Conservation (phyloP, 2,329 filamentous ascomycete species). For the Pestalotiopsis sp. region DNA sequence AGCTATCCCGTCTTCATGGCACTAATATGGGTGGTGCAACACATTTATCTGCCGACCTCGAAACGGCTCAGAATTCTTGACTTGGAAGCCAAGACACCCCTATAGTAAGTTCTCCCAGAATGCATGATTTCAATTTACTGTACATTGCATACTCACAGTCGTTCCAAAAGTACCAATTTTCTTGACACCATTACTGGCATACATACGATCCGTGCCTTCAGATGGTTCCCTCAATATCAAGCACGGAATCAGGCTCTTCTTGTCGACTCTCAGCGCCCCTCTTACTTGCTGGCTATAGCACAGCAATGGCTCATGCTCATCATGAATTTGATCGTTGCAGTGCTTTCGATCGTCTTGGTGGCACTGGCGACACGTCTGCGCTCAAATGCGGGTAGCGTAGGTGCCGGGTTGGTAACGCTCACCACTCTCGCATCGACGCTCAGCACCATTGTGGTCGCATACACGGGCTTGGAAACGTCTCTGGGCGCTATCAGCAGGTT, state of each 20-base stretch:
- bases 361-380: constrained; percentile 32
- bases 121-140: neutral
- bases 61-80: constrained; percentile 63
- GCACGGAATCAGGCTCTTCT: constrained; percentile 50
- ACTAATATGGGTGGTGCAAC: constrained; percentile 54
- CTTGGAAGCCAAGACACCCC: constrained; percentile 62
- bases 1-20: constrained; percentile 51
- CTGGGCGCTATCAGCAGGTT: constrained; percentile 26
- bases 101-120: constrained; percentile 45
- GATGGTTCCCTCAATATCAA: constrained; percentile 50
- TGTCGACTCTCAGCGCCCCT: constrained; percentile 46
- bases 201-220: constrained; percentile 59
- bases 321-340: constrained; percentile 33
- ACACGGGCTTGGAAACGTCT: constrained; percentile 28
- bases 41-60: constrained; percentile 62
- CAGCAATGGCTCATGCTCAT: constrained; percentile 38
- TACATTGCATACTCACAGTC: neutral
- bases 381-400: constrained; percentile 27
- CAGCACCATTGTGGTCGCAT: constrained; percentile 23
- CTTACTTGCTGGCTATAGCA: constrained; percentile 35
- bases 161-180: constrained; percentile 46
- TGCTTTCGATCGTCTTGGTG: constrained; percentile 30
- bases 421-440: constrained; percentile 22
- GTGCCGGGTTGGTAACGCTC: constrained; percentile 25
- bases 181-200: constrained; percentile 59